phyloP scores from a whole-genome alignment of 169 alveolate species.

The Condylostoma magnum region DNA sequence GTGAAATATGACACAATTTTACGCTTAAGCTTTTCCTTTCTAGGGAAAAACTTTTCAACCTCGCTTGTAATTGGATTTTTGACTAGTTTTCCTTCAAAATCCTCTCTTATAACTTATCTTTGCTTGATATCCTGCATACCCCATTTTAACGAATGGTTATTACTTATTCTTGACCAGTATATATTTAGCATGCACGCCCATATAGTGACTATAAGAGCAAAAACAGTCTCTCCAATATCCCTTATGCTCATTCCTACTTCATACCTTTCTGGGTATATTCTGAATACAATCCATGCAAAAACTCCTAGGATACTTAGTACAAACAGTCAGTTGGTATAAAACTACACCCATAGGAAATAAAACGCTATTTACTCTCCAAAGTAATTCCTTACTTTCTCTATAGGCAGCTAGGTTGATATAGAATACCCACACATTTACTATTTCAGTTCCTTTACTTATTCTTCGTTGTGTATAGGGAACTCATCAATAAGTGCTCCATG shows the following conservation, averaged over 20 bases:
- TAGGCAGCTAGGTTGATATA: neutral
- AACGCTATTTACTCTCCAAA: conserved; percentile 45
- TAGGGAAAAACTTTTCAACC: conserved; percentile 19
- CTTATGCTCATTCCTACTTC: neutral
- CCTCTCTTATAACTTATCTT: conserved; percentile 34
- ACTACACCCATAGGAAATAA: conserved; percentile 36
- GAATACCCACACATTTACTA: neutral
- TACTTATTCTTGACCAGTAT: conserved; percentile 44
- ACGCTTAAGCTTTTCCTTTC: conserved; percentile 16
- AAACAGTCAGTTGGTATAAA: conserved; percentile 31
- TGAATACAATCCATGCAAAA: conserved; percentile 13
- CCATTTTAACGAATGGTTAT: conserved; percentile 28
- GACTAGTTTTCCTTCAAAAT: conserved; percentile 29
- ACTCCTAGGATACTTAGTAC: conserved; percentile 8
- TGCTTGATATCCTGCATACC: conserved; percentile 33
- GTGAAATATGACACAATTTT: conserved; percentile 2
- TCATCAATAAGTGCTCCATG: neutral
- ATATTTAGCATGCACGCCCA: conserved; percentile 43
- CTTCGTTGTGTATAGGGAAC: conserved; percentile 20
- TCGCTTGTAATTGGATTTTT: conserved; percentile 30
- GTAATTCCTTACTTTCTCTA: conserved; percentile 26
- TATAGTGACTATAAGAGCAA: conserved; percentile 32
- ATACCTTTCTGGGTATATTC: neutral
- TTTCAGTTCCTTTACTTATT: conserved; percentile 9
- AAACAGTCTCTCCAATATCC: conserved; percentile 21